Conservation (phyloP, 768 basidiomycete species). For the Pleurotus cornucopiae region DNA sequence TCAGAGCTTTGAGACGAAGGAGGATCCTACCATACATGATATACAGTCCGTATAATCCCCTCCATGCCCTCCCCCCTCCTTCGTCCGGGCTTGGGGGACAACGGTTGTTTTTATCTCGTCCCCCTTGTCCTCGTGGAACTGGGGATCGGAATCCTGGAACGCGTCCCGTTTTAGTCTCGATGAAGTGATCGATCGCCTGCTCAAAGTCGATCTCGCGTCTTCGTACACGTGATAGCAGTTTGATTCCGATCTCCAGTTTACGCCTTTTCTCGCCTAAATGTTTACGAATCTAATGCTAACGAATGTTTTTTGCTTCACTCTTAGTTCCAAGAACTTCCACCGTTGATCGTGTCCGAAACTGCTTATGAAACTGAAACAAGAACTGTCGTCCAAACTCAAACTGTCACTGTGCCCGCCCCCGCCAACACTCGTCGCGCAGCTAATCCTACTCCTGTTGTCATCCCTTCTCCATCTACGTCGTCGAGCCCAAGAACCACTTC, state of each 20-base stretch:
- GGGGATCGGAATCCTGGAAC: slow-evolving; percentile 33
- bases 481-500: slow-evolving; percentile 72
- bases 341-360: slow-evolving; percentile 40
- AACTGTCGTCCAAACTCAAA: slow-evolving; percentile 62
- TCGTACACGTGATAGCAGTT: slow-evolving; percentile 36
- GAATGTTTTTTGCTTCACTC: slow-evolving; percentile 17
- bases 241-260: slow-evolving; percentile 16
- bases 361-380: slow-evolving; percentile 58
- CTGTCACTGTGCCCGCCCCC: slow-evolving; percentile 69
- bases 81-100: slow-evolving; percentile 91
- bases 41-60: slow-evolving; percentile 70
- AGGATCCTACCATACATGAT: slow-evolving; percentile 47
- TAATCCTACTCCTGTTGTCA: slow-evolving; percentile 64
- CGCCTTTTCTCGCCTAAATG: slow-evolving; percentile 29
- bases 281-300: slow-evolving; percentile 31
- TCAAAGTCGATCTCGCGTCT: slow-evolving; percentile 29
- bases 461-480: slow-evolving; percentile 52
- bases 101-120: slow-evolving; percentile 66
- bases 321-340: slow-evolving; percentile 43
- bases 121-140: slow-evolving; percentile 57
- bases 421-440: slow-evolving; percentile 76
- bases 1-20: slow-evolving; percentile 96
- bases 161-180: slow-evolving; percentile 23
- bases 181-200: slow-evolving; percentile 27
- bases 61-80: slow-evolving; percentile 59